Conservation (phyloP, 106 monocot genomes). For the Gastrodia elata region DNA sequence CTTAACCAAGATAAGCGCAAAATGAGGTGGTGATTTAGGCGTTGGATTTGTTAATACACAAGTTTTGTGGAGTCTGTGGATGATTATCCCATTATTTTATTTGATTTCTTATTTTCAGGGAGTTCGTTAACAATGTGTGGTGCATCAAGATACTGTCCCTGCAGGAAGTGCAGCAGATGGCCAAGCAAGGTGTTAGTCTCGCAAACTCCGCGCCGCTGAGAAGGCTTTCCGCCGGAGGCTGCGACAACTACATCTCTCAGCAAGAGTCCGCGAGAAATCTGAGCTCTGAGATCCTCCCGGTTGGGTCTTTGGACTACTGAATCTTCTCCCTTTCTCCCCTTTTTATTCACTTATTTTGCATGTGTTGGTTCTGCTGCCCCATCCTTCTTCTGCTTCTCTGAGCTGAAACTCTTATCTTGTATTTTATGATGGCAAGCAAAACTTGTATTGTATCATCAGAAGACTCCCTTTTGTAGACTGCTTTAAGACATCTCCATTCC, state of each 20-base stretch:
- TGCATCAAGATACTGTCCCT: slow-evolving; percentile 93
- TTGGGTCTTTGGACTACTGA: slow-evolving; percentile 40
- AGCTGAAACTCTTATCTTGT: neutral
- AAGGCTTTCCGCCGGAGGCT: slow-evolving; percentile 26
- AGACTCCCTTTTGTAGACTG: neutral
- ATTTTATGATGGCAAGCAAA: neutral
- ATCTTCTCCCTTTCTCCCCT: neutral
- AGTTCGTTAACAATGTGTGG: slow-evolving; percentile 83
- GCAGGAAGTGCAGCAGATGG: slow-evolving; percentile 87
- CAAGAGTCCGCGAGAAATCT: slow-evolving; percentile 22
- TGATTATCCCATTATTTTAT: too few relatives aligned
- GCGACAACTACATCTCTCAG: neutral
- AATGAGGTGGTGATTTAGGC: too few relatives aligned
- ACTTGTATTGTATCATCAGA: slow-evolving; percentile 1
- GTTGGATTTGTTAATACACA: too few relatives aligned
- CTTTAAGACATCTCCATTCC: too few relatives aligned
- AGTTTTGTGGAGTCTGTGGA: too few relatives aligned
- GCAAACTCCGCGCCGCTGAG: slow-evolving; percentile 34
- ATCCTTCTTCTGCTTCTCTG: too few relatives aligned
- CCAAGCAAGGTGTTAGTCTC: slow-evolving; percentile 36
- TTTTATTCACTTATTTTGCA: too few relatives aligned
- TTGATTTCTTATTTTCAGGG: slow-evolving; percentile 34
- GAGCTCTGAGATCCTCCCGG: slow-evolving; percentile 29
- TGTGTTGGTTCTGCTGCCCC: too few relatives aligned
- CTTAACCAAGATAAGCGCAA: too few relatives aligned